Evolutionary conservation across 75 land plant genomes (phyloP), one percentile per base, ranked within the genome.

Genomic region (Selaginella tamariscina): DNA sequence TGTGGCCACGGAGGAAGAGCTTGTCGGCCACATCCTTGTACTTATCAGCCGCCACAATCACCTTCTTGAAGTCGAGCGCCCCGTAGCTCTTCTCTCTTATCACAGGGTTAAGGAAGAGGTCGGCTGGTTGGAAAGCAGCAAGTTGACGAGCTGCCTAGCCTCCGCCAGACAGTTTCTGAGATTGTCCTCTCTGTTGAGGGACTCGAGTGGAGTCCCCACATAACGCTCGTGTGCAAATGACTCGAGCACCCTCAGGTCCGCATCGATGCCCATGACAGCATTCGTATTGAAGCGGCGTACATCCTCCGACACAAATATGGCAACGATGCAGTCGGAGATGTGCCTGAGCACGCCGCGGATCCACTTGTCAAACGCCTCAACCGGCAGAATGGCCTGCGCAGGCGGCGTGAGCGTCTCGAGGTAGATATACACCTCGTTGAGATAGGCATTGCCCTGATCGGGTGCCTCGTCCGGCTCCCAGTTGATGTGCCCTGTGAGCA

Each of bases 391-490:
- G 55, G 89, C 97, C 66, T 87, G 96, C 32, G 98, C 84, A 54
- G 86, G 81, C 33, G 91, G 83, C 54, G 93, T 56, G 23, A 89
- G 22, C 0, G 88, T 79, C 68, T 87, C 85, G 33, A 93, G 79
- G 56, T 87, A 87, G 27, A 87, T 79, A 8, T 74, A 32, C 29
- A 93, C 77, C 69, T 89, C 98, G 56, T 79, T 81, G 54, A 87
- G 75, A 44, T 83, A 89, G 24, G 84, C 98, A 67, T 86, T 81
- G 18, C 68, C 84, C 82, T 70, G 65, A n/a, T 78, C 73, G 20
- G 82, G 81, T 15, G 77, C 70, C 11, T 89, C 98, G 59, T 93
- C 98, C 28, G 96, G 72, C 27, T 76, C 83, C 98, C 98, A 93
- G 74, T 82, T 82, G 29, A 93, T 78, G 69, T 80, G 84, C 24